Evolutionary conservation across 2,329 filamentous ascomycete genomes (phyloP), one percentile per base, ranked within the genome.

Genomic region (Emmonsia crescens): DNA sequence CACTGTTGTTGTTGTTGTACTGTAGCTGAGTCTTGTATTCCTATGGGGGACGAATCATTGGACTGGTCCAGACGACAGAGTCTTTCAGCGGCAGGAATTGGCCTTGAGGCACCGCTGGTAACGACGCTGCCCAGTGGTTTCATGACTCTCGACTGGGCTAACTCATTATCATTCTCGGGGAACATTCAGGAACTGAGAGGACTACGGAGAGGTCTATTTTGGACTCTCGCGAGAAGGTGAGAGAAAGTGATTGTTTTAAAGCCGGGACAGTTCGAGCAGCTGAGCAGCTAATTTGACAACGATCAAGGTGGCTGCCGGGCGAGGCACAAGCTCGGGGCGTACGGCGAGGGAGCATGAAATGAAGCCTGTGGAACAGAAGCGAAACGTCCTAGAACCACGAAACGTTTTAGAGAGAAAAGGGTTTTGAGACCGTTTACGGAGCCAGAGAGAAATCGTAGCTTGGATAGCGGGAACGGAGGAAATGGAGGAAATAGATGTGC

Each of bases 401-500:
- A 57, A 44, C 36, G 55, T 27, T n/a, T 29, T 57, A 31, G 24
- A 5, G 21, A 12, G 10, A 57, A 5, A 29, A 33, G 10, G 24
- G 19, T 14, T 19, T 12, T 29, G 24, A 57, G 55, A 12, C 16
- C 14, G 54, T 21, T 9, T 24, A 8, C 12, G 38, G 31, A 44
- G 38, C 16, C 27, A 24, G 38, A 57, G n/a, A 57, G 36, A 42
- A 31, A 29, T 49, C 46, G 55, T 40, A 60, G 60, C 57, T 42
- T 60, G 62, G 59, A 56, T 27, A 58, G 63, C 61, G 65, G 38
- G 61, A 61, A 60, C 54, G 57, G 57, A 61, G 61, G 60, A 65
- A 58, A 21, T 4, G n/a, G 16, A 49, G 36, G 36, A 24, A 24
- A 19, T 42, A 46, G 33, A n/a, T n/a, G n/a, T n/a, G n/a, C n/a